These are phyloP conservation scores for Colletotrichum phormii DNA, from an alignment of 2,329 filamentous ascomycete species.

Conservation along the genomic window DNA sequence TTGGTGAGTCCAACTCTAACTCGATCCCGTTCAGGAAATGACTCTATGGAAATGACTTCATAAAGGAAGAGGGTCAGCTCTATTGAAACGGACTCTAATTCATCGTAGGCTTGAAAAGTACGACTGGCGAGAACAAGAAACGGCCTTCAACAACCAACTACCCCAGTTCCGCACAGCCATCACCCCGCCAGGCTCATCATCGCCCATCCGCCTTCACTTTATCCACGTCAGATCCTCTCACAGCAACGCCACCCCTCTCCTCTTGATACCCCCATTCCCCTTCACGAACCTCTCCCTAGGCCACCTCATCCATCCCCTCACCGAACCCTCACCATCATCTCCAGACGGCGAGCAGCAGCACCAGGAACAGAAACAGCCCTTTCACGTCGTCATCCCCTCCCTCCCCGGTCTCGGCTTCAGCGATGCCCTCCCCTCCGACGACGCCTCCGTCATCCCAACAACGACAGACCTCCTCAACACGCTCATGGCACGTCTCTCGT, in stretches of 20 bases:
- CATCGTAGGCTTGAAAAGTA: conserved; percentile 71
- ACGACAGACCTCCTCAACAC: conserved; percentile 67
- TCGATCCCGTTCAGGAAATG: neutral
- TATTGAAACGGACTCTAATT: neutral
- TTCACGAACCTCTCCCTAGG: conserved; percentile 71
- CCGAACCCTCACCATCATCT: conserved; percentile 59
- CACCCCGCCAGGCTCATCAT: conserved; percentile 50
- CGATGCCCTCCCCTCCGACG: conserved; percentile 66
- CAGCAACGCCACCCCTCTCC: conserved; percentile 68
- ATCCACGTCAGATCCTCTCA: conserved; percentile 69
- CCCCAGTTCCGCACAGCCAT: conserved; percentile 74
- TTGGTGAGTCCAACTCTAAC: conserved; percentile 57
- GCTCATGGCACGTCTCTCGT: conserved; percentile 71
- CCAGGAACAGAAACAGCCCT: conserved; percentile 57
- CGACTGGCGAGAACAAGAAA: conserved; percentile 72
- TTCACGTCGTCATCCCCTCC: conserved; percentile 75
- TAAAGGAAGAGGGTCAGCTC: neutral
- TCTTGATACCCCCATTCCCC: conserved; percentile 75
- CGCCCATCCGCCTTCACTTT: conserved; percentile 70
- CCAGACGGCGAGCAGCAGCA: too few relatives aligned
- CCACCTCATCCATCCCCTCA: conserved; percentile 66
- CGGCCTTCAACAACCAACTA: conserved; percentile 66
- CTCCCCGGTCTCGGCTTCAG: conserved; percentile 77
- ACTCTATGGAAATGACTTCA: neutral
- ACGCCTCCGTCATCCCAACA: conserved; percentile 59